A percentile compares a stretch with the other conserved stretches of the same genome.
phyloP scores from a whole-genome alignment of 2,329 filamentous ascomycete genomes.

The Apiospora phragmitis region DNA sequence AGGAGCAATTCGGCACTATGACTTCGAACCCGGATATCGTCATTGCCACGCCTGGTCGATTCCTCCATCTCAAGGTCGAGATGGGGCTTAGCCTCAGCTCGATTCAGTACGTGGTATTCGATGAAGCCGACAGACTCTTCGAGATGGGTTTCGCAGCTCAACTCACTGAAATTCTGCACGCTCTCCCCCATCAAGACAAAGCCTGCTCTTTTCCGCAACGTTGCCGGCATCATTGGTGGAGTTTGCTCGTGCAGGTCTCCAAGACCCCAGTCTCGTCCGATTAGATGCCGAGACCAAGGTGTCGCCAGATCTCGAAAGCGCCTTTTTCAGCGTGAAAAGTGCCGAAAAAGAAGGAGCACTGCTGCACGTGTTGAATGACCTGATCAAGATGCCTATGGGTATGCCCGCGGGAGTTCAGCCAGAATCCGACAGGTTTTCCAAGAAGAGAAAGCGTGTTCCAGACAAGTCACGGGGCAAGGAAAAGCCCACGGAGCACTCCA shows the following conservation, averaged over 20 bases:
- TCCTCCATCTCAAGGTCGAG: conserved; percentile 94
- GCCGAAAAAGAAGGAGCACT: conserved; percentile 92
- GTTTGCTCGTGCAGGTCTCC: conserved; percentile 88
- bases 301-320: conserved; percentile 91
- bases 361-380: conserved; percentile 82
- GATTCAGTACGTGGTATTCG: conserved; percentile 92
- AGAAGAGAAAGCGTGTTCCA: conserved; percentile 71
- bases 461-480: conserved; percentile 57
- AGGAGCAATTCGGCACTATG: conserved; percentile 94
- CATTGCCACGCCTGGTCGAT: conserved; percentile 94
- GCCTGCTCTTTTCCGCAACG: conserved; percentile 91
- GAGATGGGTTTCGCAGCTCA: conserved; percentile 98
- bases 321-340: conserved; percentile 91
- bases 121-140: conserved; percentile 94
- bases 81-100: conserved; percentile 92
- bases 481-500: conserved; percentile 85
- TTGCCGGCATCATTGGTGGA: conserved; percentile 92
- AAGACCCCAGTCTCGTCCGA: conserved; percentile 87
- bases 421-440: conserved; percentile 51
- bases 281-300: conserved; percentile 95
- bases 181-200: conserved; percentile 85
- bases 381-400: conserved; percentile 85
- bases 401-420: conserved; percentile 54
- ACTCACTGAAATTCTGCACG: conserved; percentile 87
- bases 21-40: conserved; percentile 94